Conservation (phyloP, 192 early-diverging fungal species). For the Gonapodya prolifera region DNA sequence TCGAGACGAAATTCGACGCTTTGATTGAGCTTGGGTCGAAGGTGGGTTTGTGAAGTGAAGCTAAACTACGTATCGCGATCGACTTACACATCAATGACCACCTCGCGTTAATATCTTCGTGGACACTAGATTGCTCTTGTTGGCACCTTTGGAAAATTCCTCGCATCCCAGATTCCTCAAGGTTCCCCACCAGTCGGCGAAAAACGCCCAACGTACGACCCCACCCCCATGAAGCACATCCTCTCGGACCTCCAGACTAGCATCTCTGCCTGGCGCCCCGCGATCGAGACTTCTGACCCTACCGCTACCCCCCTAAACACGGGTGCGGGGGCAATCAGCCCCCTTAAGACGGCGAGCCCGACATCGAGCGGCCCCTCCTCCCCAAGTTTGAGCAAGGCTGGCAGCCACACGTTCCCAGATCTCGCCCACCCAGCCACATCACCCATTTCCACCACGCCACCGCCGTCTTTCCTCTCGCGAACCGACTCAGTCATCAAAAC, state of each 20-base stretch:
- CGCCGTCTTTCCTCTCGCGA: background rate
- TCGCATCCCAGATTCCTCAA: background rate
- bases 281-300: background rate
- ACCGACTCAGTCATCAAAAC: background rate
- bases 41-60: no score
- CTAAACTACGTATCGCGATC: no score
- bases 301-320: background rate
- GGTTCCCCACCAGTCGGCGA: background rate
- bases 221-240: background rate
- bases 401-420: background rate
- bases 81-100: no score
- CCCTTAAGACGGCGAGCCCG: background rate
- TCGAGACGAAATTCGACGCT: background rate
- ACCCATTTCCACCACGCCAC: background rate
- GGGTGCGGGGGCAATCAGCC: background rate
- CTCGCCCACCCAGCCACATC: background rate
- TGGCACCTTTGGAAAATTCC: background rate
- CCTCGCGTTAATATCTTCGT: no score
- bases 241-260: background rate
- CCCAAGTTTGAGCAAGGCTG: background rate
- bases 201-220: background rate
- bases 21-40: background rate
- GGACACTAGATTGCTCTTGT: background rate
- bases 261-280: background rate
- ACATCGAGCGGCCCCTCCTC: background rate